These are phyloP conservation scores for Rhynchospora pubera DNA, from an alignment of 176 grass and related monocot species.

Conservation along the genomic window DNA sequence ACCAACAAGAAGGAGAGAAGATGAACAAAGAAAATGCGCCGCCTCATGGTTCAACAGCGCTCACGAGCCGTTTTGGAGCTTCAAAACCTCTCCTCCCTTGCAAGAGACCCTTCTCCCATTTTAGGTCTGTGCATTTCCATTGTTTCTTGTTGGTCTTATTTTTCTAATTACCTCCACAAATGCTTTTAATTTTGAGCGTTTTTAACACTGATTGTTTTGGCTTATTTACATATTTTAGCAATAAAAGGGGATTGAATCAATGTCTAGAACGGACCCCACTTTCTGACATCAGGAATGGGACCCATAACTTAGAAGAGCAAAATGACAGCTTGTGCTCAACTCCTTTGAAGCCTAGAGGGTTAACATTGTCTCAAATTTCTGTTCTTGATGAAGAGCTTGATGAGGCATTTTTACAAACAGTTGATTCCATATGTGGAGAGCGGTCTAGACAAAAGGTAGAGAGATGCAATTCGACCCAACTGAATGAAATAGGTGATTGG, in stretches of 20 bases:
- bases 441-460: conserved; percentile 17
- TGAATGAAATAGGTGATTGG: background rate
- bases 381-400: conserved; percentile 41
- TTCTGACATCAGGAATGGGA: conserved; percentile 11
- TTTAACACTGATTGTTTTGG: background rate
- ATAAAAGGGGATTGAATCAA: background rate
- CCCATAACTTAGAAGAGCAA: background rate
- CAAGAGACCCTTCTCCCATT: conserved; percentile 13
- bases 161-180: background rate
- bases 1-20: background rate
- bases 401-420: conserved; percentile 41
- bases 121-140: background rate
- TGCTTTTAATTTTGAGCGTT: background rate
- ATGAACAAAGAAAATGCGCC: conserved; percentile 25
- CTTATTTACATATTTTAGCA: background rate
- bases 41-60: background rate
- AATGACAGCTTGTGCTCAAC: background rate
- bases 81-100: conserved; percentile 26
- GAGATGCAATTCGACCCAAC: background rate
- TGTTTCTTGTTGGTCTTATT: background rate
- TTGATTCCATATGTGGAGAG: conserved; percentile 40
- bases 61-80: background rate
- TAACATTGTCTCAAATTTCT: background rate
- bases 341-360: background rate
- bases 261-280: background rate